Evolutionary conservation across 139 green algal species (phyloP), one percentile per base, ranked within the genome.

Genomic region (Tetraselmis chui): DNA sequence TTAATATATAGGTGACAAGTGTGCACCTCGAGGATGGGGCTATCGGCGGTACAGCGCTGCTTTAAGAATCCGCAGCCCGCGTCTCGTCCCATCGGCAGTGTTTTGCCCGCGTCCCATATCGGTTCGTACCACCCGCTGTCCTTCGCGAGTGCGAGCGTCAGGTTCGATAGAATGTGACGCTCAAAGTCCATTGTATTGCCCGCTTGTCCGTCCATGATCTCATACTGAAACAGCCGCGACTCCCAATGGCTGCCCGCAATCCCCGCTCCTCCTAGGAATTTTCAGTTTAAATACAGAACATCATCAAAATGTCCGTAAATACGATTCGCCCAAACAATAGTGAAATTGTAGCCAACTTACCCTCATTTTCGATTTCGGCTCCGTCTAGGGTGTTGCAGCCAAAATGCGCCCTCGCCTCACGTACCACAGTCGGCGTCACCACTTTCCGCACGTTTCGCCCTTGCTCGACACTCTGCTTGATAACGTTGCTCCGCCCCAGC

Each of bases 241-340:
- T 94, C 90, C 91, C 91, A 95, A 84, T 95, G 91, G 25, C 80
- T 87, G n/a, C 81, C 83, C n/a, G 87, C 89, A 31, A 82, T 91
- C 78, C 91, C 91, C 28, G 31, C 79, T 0, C 87, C 88, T 5
- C 91, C 91, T 67, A 18, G 5, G 45, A 67, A 18, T 18, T 5
- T 18, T 67, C 45, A 67, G 45, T 67, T 18, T 5, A 5, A 67
- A 67, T 18, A 67, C 45, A 67, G 11, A 67, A 18, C 45, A 5
- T 67, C 5, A 5, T 67, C 45, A 67, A 67, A 67, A 18, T 67
- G 45, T 5, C 45, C 18, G 45, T 67, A 18, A 18, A 67, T 5
- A 18, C 45, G 45, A 67, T 67, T 18, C 45, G 11, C 45, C 45
- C n/a, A n/a, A 67, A 67, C 45, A 67, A 25, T 18, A 25, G 11